Conservation (phyloP, 179 eudicot genomes). For the Dionaea muscipula region DNA sequence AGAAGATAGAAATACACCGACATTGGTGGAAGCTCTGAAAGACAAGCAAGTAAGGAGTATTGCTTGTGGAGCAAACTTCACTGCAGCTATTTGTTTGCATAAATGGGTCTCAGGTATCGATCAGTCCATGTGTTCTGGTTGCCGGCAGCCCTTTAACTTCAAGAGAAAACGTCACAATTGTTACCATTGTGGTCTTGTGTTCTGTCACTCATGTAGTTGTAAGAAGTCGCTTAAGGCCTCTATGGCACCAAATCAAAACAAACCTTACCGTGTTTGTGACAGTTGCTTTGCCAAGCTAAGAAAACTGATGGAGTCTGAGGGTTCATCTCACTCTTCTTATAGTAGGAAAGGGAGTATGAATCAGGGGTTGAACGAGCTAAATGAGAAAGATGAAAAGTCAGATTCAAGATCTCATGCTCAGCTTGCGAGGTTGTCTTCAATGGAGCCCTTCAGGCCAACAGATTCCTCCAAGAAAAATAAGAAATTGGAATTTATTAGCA, state of each 20-base stretch:
- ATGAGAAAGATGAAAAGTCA: constrained; percentile 58
- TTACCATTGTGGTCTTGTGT: constrained; percentile 84
- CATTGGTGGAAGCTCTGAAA: constrained; percentile 77
- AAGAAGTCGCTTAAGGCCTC: constrained; percentile 89
- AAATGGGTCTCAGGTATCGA: constrained; percentile 94
- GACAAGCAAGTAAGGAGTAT: constrained; percentile 92
- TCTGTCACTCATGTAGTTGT: constrained; percentile 87
- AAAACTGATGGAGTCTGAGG: constrained; percentile 55
- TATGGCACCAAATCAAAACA: constrained; percentile 94
- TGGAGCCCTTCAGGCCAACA: constrained; percentile 51
- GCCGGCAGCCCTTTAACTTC: constrained; percentile 82
- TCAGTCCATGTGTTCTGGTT: constrained; percentile 94
- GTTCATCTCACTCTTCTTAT: constrained; percentile 47
- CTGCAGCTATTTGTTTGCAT: constrained; percentile 90
- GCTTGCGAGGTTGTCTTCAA: constrained; percentile 74
- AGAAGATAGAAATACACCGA: constrained; percentile 70
- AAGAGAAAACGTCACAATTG: constrained; percentile 96
- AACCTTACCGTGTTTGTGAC: constrained; percentile 96
- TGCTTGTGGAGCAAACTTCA: constrained; percentile 86
- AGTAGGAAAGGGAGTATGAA: constrained; percentile 65
- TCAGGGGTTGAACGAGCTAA: constrained; percentile 35
- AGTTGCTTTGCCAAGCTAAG: constrained; percentile 62
- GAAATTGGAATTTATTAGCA: constrained; percentile 65
- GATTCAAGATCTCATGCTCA: constrained; percentile 58
- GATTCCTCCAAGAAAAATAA: constrained; percentile 75